Evolutionary conservation across 352 stramenopile species (phyloP), one percentile per base, ranked within the genome.

Genomic region (Phytophthora palmivora): DNA sequence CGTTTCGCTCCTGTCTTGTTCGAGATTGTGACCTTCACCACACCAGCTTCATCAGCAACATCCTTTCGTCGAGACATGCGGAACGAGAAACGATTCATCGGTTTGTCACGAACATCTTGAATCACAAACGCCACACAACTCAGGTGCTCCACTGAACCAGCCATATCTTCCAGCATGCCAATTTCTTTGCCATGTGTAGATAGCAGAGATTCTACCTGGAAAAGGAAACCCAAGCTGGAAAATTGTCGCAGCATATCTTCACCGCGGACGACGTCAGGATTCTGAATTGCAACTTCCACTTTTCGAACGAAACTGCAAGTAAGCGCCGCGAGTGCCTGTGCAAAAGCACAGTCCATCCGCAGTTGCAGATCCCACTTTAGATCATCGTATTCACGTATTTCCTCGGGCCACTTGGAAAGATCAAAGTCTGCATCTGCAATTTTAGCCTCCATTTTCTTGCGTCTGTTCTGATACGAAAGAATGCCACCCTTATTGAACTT

Each of bases 101-200:
- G 87, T 48, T 92, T 93, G 55, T 96, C 88, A n/a, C 85, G 84
- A 8, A 94, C 72, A 48, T 96, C 88, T 58, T 94, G 77, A 14
- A 96, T 77, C 41, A 94, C 82, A 61, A 96, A 96, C n/a, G 84
- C 79, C 4, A 96, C 86, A 38, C 81, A 92, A 34, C 74, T 88
- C n/a, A 98, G 46, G 55, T 92, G 82, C 28, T 91, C 85, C 8
- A 96, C 67, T 0, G 91, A 62, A 12, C 84, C 91, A 7, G 80
- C 83, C 79, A 98, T 92, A 71, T 98, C 92, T 73, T 97, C 83
- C 11, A 99, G 78, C 96, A 99, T 99, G 22, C 92, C 93, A 26
- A 98, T 89, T 66, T 99, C 96, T 60, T 98, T 98, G 48, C 96
- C 95, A 43, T 97, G 92, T 6, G 96, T 97, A 63, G 87, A 98